Evolutionary conservation across 2,329 filamentous ascomycete species (phyloP), one percentile per base, ranked within the genome.

Genomic region (Parastagonospora avenae): DNA sequence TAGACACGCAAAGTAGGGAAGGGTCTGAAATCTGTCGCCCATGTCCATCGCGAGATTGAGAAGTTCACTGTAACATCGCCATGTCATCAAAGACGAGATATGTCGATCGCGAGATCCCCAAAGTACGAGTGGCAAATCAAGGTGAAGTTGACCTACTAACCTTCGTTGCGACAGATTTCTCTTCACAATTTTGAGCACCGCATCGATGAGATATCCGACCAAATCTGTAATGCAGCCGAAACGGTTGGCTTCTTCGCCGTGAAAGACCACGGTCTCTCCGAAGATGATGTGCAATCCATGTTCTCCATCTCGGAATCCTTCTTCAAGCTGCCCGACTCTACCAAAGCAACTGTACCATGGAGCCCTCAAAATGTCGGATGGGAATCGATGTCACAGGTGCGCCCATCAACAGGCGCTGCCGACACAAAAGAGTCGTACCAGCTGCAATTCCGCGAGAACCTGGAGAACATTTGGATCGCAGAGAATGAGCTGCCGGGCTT

Each of bases 391-490:
- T 75, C 79, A 7, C 84, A 86, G 60, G 72, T 86, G 37, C 78
- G 84, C 10, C 83, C 83, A 1, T 85, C 81, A 2, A 87, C 84
- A 0, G 84, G 84, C 9, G 73, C 75, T 1, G 76, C 80, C 1
- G 84, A 87, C 66, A 78, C 76, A 42, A 87, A 86, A 60, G 84
- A 87, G 67, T 83, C 80, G 9, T 85, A 86, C 62, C 84, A 86
- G 65, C 73, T 87, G 67, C 84, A 87, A 62, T 85, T 84, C 54
- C 82, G 84, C n/a, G 73, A 74, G 42, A 78, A 77, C 49, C 81
- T 83, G 77, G 32, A 35, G n/a, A 28, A 28, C 4, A 2, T 8
- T 31, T 87, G 84, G 84, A 73, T 85, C 9, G 59, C 68, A 32
- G 79, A 84, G 7, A 57, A 66, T 0, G 57, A 73, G 1, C 66